Percentiles rank a stretch among this genome's conserved stretches.
phyloP scores from a whole-genome alignment of 2,329 filamentous ascomycete species.

The Paramyrothecium sp. region DNA sequence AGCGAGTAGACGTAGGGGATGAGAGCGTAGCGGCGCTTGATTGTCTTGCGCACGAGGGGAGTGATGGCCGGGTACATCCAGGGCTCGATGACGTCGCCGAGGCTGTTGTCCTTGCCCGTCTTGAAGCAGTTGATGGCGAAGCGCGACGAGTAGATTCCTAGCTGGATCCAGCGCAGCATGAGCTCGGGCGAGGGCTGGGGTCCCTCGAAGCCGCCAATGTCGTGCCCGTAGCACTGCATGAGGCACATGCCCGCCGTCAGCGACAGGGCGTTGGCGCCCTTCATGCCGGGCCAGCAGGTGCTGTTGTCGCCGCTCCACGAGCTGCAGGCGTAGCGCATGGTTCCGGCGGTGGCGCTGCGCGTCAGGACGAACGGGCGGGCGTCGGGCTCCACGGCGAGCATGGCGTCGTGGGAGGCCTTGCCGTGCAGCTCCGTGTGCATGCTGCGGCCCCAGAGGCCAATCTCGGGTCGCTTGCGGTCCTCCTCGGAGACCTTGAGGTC shows the following conservation, averaged over 20 bases:
- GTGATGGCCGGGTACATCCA: slow-evolving; percentile 75
- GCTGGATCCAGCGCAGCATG: slow-evolving; percentile 70
- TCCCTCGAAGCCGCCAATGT: slow-evolving; percentile 75
- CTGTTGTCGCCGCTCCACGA: slow-evolving; percentile 76
- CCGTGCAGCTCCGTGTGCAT: slow-evolving; percentile 71
- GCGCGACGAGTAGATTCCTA: slow-evolving; percentile 66
- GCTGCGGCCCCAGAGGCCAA: slow-evolving; percentile 69
- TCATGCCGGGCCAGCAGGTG: slow-evolving; percentile 72
- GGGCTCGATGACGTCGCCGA: slow-evolving; percentile 73
- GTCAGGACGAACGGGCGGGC: slow-evolving; percentile 67
- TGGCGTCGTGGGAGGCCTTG: slow-evolving; percentile 67
- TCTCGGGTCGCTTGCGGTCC: slow-evolving; percentile 38
- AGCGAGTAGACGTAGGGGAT: slow-evolving; percentile 71
- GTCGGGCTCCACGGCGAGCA: slow-evolving; percentile 56
- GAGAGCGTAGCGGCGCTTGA: slow-evolving; percentile 69
- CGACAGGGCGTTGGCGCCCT: slow-evolving; percentile 67
- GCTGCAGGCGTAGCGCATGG: slow-evolving; percentile 67
- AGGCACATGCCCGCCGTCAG: slow-evolving; percentile 67
- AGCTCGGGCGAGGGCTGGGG: slow-evolving; percentile 70
- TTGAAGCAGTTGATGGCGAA: slow-evolving; percentile 82
- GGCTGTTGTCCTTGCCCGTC: slow-evolving; percentile 62
- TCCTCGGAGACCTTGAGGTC: slow-evolving; percentile 33
- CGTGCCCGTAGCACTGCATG: slow-evolving; percentile 69
- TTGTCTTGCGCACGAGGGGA: slow-evolving; percentile 59
- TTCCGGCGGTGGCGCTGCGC: slow-evolving; percentile 68